Evolutionary conservation across 176 grass and related monocot genomes (phyloP).

Genomic region (bread wheat (Triticum aestivum)): IWGSC_CS_RefSeq_v2.1 NC_057810.1:89318131-89318630

Average conservation of each 20-base stretch:
- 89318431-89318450: constrained; percentile 87
- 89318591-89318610: constrained; percentile 95
- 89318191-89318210: background rate
- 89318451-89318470: constrained; percentile 67
- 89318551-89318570: constrained; percentile 32
- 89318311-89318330: constrained; percentile 92
- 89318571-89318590: constrained; percentile 92
- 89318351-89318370: constrained; percentile 64
- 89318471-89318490: background rate
- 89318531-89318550: background rate
- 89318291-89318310: constrained; percentile 97
- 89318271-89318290: constrained; percentile 81
- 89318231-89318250: background rate
- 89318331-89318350: constrained; percentile 96
- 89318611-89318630: constrained; percentile 88
- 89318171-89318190: background rate
- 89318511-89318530: constrained; percentile 20
- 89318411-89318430: constrained; percentile 72
- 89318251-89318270: background rate
- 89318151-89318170: background rate
- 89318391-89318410: constrained; percentile 92
- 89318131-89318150: background rate
- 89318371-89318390: constrained; percentile 65
- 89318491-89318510: background rate
- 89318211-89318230: background rate